Evolutionary conservation across 1,139 yeast species (phyloP), one percentile per base, ranked within the genome.

Genomic region (Nakaseomyces delphensis): DNA sequence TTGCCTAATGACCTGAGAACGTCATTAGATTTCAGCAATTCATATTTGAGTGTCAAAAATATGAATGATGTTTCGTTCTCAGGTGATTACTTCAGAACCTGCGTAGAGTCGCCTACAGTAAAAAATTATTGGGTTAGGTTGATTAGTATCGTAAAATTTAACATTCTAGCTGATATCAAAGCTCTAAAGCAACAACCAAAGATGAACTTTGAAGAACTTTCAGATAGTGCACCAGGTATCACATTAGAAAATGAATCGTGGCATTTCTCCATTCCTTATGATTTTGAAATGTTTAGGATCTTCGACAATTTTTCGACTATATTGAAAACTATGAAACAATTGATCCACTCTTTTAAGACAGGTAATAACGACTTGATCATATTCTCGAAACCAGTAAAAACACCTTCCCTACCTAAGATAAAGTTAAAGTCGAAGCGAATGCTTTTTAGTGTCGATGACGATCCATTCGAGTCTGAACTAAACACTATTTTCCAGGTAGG

Each of bases 391-490:
- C 62, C 56, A 10, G 59, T 50, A 35, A 56, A 62, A 7, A 65
- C 79, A 0, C 52, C 67, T 1, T 53, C 59, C 2, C 38, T 80
- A n/a, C 86, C 87, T 1, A 64, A 60, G 13, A 63, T 79, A 10
- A 66, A 63, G 9, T 37, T 80, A 15, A 68, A 57, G 39, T 71
- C 84, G 0, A 59, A 62, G 10, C 64, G 69, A 37, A 51, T 77
- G 24, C 52, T 73, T 0, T 73, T 79, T 46, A 60, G 65, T 32
- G 70, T 80, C 67, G 83, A 76, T n/a, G 96, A 87, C 63, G 96
- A 89, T 62, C 86, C 93, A 4, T 86, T 91, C 59, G 98, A 89
- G 62, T 64, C 82, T 1, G 82, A 86, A 52, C 63, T 89, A 45
- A 76, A 76, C 35, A 73, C 83, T 73, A 79, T 84, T 20, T 84